Evolutionary conservation across 108 stramenopile species (phyloP).

Genomic region (Pseudonitzschia delicatissima): DNA sequence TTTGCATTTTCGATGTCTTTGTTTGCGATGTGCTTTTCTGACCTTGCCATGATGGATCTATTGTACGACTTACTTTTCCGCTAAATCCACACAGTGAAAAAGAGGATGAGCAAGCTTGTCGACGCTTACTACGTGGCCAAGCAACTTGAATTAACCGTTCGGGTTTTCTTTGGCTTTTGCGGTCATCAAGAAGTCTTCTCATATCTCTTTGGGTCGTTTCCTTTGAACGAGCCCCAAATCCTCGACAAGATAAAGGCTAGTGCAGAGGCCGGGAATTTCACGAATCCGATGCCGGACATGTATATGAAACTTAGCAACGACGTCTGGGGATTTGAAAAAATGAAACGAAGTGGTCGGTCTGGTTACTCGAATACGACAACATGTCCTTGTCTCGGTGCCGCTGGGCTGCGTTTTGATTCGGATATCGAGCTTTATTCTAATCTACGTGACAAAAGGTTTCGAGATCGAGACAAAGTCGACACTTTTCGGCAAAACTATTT

Average conservation of each 20-base stretch:
- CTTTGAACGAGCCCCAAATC: too few relatives aligned
- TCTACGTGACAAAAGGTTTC: constrained; percentile 35
- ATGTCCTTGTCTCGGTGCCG: constrained; percentile 3
- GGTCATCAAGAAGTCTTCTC: constrained; percentile 23
- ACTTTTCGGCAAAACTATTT: constrained; percentile 23
- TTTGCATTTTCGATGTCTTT: too few relatives aligned
- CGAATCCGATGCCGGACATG: not conserved
- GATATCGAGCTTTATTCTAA: constrained; percentile 34
- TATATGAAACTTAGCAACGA: constrained; percentile 11
- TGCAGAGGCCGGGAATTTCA: not conserved
- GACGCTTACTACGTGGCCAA: constrained; percentile 35
- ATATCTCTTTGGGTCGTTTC: constrained; percentile 26
- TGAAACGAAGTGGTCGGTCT: constrained; percentile 1
- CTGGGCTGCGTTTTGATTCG: constrained; percentile 21
- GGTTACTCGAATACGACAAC: not conserved
- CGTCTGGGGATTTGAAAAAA: constrained; percentile 1
- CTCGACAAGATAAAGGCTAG: too few relatives aligned
- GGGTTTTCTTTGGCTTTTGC: constrained; percentile 19
- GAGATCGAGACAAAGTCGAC: constrained; percentile 18
- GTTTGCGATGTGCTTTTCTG: too few relatives aligned
- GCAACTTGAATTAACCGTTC: constrained; percentile 9
- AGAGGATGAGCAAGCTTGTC: constrained; percentile 25
- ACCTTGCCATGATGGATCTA: too few relatives aligned
- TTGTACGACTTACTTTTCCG: too few relatives aligned
- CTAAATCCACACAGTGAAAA: too few relatives aligned